phyloP scores from a whole-genome alignment of 257 asterid genomes.

The Nicotiana knightiana region DNA sequence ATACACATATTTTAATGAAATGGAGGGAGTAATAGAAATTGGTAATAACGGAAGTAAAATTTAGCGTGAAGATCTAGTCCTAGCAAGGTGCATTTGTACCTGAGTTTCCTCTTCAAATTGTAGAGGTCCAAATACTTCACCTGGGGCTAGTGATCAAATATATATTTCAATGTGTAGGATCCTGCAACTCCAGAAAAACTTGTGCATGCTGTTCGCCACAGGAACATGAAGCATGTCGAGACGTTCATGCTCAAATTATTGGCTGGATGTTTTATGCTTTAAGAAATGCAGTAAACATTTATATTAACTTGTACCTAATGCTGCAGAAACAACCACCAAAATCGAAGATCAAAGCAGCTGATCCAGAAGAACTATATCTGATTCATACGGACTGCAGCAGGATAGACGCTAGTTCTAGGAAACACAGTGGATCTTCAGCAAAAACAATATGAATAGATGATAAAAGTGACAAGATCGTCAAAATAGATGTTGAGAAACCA shows the following conservation, averaged over 20 bases:
- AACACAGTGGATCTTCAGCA: constrained; percentile 8
- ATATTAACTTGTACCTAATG: not conserved
- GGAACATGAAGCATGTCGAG: constrained; percentile 51
- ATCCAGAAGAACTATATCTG: constrained; percentile 3
- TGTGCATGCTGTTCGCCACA: constrained; percentile 40
- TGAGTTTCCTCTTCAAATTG: too few species aligned
- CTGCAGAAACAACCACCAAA: constrained; percentile 48
- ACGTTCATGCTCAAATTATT: constrained; percentile 42
- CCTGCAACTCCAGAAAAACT: constrained; percentile 82
- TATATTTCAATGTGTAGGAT: constrained; percentile 35
- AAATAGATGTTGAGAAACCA: constrained; percentile 41
- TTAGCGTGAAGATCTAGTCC: too few species aligned
- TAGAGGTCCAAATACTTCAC: too few species aligned
- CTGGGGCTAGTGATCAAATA: not conserved
- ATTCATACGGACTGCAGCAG: too few species aligned
- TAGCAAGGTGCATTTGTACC: too few species aligned
- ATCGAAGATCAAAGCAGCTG: constrained; percentile 21
- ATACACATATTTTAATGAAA: too few species aligned
- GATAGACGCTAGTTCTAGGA: not conserved
- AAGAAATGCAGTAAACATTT: not conserved
- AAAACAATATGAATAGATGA: constrained; percentile 22
- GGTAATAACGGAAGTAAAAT: too few species aligned
- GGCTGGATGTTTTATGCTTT: not conserved
- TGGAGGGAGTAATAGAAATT: too few species aligned
- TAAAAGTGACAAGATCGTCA: constrained; percentile 48